Evolutionary conservation across 345 rosid species (phyloP).

Genomic region (Rubroshorea leprosula): DNA sequence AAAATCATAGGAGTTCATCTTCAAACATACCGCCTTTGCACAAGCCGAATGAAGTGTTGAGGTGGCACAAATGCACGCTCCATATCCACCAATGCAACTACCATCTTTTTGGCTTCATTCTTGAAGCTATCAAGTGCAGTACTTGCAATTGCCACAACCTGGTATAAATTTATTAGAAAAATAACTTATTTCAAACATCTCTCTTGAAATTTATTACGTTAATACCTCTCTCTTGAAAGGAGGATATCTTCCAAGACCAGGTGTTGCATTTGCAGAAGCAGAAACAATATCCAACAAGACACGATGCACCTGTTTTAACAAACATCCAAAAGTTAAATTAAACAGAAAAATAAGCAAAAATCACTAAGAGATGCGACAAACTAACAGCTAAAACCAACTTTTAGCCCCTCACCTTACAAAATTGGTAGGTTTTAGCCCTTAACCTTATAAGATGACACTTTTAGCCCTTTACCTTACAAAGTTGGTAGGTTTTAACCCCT

Average conservation of each 20-base stretch:
- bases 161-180: constrained; percentile 8
- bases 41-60: constrained; percentile 76
- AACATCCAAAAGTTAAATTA: too few relatives aligned
- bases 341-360: too few relatives aligned
- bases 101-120: constrained; percentile 76
- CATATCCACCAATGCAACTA: constrained; percentile 77
- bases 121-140: constrained; percentile 71
- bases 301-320: constrained; percentile 51
- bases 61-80: constrained; percentile 86
- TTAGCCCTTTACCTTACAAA: too few relatives aligned
- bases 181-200: neutral
- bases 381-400: too few relatives aligned
- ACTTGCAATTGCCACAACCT: constrained; percentile 75
- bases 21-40: constrained; percentile 58
- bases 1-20: neutral
- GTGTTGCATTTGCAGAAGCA: constrained; percentile 68
- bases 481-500: too few relatives aligned
- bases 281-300: constrained; percentile 72
- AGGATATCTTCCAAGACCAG: constrained; percentile 84
- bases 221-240: constrained; percentile 82
- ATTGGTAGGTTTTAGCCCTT: too few relatives aligned
- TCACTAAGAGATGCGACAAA: too few relatives aligned
- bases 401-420: too few relatives aligned
- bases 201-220: neutral
- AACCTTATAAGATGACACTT: too few relatives aligned